Evolutionary conservation across 345 rosid species (phyloP).

Genomic region (Syzygium grande): DNA sequence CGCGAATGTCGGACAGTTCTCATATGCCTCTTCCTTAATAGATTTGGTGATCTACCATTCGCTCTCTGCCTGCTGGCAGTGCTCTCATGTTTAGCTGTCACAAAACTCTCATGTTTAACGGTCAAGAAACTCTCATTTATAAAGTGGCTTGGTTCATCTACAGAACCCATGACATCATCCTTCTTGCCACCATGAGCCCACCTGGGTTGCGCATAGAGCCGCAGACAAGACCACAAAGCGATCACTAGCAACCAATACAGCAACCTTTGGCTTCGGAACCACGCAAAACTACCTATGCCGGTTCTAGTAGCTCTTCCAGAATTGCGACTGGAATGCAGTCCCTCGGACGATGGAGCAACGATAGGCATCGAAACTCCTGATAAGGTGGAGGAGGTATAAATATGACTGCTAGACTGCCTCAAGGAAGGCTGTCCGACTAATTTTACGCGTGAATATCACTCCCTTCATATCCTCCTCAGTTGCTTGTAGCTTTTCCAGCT

Average conservation of each 20-base stretch:
- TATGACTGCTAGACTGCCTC: constrained; percentile 37
- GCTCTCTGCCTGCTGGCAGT: constrained; percentile 22
- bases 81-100: constrained; percentile 11
- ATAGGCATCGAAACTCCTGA: constrained; percentile 67
- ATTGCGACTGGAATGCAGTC: constrained; percentile 58
- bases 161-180: constrained; percentile 55
- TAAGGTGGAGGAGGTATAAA: constrained; percentile 19
- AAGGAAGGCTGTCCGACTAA: constrained; percentile 35
- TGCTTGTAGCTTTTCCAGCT: background rate
- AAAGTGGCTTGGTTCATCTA: constrained; percentile 24
- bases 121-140: constrained; percentile 25
- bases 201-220: constrained; percentile 77
- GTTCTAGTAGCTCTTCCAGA: constrained; percentile 74
- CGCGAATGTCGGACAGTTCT: background rate
- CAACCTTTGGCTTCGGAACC: constrained; percentile 62
- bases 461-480: constrained; percentile 43
- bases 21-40: background rate
- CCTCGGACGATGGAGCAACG: constrained; percentile 47
- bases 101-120: constrained; percentile 8
- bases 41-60: constrained; percentile 1
- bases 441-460: constrained; percentile 25
- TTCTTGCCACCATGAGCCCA: constrained; percentile 70
- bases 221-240: constrained; percentile 84
- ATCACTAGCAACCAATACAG: constrained; percentile 86
- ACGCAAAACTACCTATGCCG: constrained; percentile 34